Conservation (phyloP, 768 basidiomycete genomes). For the Gautieria morchelliformis region DNA sequence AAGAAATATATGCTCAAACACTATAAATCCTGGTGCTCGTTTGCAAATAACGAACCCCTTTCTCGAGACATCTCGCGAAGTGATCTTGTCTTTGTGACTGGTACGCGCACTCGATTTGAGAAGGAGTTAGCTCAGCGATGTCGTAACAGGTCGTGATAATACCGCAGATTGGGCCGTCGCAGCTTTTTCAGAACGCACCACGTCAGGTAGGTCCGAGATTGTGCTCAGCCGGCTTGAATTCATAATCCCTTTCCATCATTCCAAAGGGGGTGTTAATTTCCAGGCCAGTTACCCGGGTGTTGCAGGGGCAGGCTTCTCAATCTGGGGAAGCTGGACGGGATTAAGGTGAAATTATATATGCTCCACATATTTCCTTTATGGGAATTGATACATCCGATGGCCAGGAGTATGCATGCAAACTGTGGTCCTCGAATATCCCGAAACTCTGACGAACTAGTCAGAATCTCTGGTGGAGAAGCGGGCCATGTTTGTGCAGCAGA, state of each 20-base stretch:
- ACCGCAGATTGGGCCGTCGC: constrained; percentile 9
- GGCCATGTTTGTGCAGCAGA: constrained; percentile 2
- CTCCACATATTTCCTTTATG: neutral
- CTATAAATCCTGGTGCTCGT: constrained; percentile 3
- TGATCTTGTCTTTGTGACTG: constrained; percentile 8
- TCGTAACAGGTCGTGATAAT: neutral
- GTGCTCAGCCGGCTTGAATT: neutral
- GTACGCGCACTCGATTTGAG: neutral
- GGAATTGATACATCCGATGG: neutral
- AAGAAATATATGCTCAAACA: constrained; percentile 7
- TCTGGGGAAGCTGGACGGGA: constrained; percentile 5
- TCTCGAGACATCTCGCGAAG: neutral
- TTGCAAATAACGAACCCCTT: constrained; percentile 1
- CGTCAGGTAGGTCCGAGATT: neutral
- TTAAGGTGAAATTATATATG: neutral
- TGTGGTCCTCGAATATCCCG: constrained; percentile 4
- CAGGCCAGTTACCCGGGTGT: neutral
- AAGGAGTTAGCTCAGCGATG: neutral
- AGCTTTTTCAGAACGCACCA: neutral
- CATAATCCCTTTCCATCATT: neutral
- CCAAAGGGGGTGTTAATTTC: constrained; percentile 1
- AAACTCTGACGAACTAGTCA: neutral
- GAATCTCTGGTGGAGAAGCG: neutral
- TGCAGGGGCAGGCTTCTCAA: neutral
- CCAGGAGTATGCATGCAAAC: neutral